Base-by-base conservation (phyloP, 2,329 filamentous ascomycete species). In the Stemphylium beticola region DNA sequence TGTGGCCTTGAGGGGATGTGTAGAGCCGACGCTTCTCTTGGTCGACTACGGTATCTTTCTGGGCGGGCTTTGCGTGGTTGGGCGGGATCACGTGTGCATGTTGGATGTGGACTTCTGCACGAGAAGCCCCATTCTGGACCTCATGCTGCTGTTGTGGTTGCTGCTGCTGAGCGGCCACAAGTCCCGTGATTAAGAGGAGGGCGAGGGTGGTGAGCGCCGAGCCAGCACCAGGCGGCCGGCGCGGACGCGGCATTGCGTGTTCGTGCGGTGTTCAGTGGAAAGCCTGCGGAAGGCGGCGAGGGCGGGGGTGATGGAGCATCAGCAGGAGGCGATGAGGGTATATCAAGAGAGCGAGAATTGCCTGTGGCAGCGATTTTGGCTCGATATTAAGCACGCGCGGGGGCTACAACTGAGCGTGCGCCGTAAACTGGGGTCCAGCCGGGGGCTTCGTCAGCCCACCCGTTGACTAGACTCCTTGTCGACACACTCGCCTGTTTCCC, bases 111-210 rank as follows among this genome's bases (percentile, higher is more conserved):
- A 62, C 64, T n/a, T 68, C 64, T 53, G 69, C 65, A 53, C 60
- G 67, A 42, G 67, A 63, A 42, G 69, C 67, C 31, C 54, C 51
- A 49, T 61, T 63, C 55, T 59, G 57, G 46, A 58, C 62, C 53
- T 64, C 62, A 44, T 52, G 59, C n/a, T 15, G 42, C 17, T 20
- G 32, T 45, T 33, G 69, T 65, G 66, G 70, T 48, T 74, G 74
- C 74, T 77, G 75, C 74, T 76, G 74, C 74, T 74, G 74, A 75
- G 74, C 72, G 58, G 72, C 73, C 61, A 69, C 67, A 50, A 73
- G 65, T 55, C 63, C 73, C 51, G 74, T 71, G 46, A 76, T 62
- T 49, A 76, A 59, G 56, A 76, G 60, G 40, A 75, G 58, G 42
- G 73, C 67, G 56, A 77, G 62, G 48, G 74, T 66, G 55, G 65